Conservation (phyloP, 2,329 filamentous ascomycete genomes). For the Chaetomium globosum region DNA sequence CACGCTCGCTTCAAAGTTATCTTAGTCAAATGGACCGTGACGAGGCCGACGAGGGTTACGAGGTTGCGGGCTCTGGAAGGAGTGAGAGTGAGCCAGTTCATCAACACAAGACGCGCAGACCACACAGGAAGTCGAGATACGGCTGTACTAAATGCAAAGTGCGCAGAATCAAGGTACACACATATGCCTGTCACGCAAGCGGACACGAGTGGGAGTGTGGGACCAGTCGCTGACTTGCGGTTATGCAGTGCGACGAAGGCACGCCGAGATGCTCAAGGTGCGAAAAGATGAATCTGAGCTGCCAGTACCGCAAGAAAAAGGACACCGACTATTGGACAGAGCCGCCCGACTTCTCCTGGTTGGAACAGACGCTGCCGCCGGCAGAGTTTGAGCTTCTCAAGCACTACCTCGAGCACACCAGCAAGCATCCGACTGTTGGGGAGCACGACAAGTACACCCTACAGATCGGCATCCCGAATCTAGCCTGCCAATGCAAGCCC, state of each 20-base stretch:
- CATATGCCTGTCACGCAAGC: neutral
- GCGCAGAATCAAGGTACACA: conserved; percentile 43
- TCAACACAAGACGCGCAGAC: conserved; percentile 30
- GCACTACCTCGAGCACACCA: conserved; percentile 49
- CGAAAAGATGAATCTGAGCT: conserved; percentile 38
- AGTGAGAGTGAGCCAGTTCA: conserved; percentile 6
- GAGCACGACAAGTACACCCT: conserved; percentile 46
- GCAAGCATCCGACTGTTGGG: conserved; percentile 44
- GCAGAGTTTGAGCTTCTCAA: conserved; percentile 45
- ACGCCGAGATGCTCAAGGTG: conserved; percentile 43
- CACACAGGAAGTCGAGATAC: conserved; percentile 43
- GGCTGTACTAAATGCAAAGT: conserved; percentile 44
- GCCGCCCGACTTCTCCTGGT: conserved; percentile 22
- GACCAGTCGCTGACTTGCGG: neutral
- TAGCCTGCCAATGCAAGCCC: conserved; percentile 45
- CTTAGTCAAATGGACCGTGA: conserved; percentile 1
- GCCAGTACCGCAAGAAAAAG: conserved; percentile 38
- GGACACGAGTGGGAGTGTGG: neutral
- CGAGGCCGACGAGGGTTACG: neutral
- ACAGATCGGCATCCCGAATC: conserved; percentile 47
- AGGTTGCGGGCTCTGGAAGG: neutral
- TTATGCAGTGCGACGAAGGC: conserved; percentile 42
- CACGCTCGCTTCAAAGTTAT: neutral
- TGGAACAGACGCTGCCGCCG: conserved; percentile 33
- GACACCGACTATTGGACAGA: conserved; percentile 18